phyloP scores from a whole-genome alignment of 169 alveolate genomes.

The Plasmodium fragile region DNA sequence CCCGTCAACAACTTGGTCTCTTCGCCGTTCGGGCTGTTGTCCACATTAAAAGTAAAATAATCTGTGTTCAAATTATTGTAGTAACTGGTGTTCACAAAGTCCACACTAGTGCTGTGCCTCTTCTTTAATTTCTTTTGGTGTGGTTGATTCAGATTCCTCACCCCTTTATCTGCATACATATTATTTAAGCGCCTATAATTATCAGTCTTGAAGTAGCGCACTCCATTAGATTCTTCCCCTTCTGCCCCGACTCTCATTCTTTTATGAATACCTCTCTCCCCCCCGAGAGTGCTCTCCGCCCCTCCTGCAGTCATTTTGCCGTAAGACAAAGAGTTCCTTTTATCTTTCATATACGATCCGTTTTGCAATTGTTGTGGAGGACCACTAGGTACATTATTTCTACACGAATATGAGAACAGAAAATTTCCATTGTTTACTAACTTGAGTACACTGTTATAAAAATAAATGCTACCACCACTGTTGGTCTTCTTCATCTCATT shows the following conservation, averaged over 20 bases:
- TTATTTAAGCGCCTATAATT: conserved; percentile 6
- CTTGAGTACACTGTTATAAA: conserved; percentile 38
- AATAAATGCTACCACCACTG: background rate
- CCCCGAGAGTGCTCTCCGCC: background rate
- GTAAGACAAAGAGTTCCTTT: background rate
- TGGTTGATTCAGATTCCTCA: background rate
- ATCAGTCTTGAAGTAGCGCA: conserved; percentile 3
- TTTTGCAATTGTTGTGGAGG: background rate
- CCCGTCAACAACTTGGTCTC: background rate
- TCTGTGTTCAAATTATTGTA: conserved; percentile 33
- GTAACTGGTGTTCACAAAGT: conserved; percentile 18
- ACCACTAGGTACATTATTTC: background rate
- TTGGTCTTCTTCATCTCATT: conserved; percentile 8
- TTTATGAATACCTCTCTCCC: background rate
- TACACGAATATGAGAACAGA: conserved; percentile 5
- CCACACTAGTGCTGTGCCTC: background rate
- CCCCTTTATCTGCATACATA: background rate
- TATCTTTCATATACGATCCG: background rate
- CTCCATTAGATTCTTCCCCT: background rate
- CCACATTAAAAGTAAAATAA: conserved; percentile 26
- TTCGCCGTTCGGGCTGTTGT: background rate
- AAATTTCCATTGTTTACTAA: conserved; percentile 40
- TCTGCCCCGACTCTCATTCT: background rate
- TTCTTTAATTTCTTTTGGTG: background rate
- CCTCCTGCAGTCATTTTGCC: background rate